phyloP scores from a whole-genome alignment of 768 basidiomycete genomes.

The Lactarius deliciosus region DNA sequence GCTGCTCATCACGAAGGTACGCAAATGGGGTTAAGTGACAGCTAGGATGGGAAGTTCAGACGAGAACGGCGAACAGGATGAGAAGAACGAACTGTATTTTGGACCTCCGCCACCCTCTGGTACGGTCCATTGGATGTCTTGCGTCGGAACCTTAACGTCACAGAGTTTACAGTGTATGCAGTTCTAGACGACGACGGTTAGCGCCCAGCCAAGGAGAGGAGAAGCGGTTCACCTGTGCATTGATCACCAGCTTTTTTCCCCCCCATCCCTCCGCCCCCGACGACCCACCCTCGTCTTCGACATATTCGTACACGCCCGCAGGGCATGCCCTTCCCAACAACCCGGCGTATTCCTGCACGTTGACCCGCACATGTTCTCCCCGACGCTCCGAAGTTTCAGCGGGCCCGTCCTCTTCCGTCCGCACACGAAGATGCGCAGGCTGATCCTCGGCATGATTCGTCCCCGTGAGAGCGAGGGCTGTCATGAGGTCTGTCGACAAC shows the following conservation, averaged over 20 bases:
- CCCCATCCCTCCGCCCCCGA: slow-evolving; percentile 59
- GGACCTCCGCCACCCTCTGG: slow-evolving; percentile 97
- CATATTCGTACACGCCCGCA: slow-evolving; percentile 96
- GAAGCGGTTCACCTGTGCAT: slow-evolving; percentile 72
- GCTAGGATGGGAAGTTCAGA: slow-evolving; percentile 20
- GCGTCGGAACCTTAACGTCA: slow-evolving; percentile 93
- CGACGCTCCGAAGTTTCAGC: slow-evolving; percentile 47
- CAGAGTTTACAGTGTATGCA: slow-evolving; percentile 95
- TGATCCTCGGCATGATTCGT: slow-evolving; percentile 99
- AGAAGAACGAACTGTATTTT: slow-evolving; percentile 71
- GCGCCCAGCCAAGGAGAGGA: slow-evolving; percentile 15
- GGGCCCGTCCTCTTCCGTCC: slow-evolving; percentile 34
- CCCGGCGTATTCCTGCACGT: slow-evolving; percentile 80
- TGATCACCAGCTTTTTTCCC: slow-evolving; percentile 91
- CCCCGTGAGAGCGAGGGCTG: slow-evolving; percentile 83
- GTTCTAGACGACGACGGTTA: slow-evolving; percentile 53
- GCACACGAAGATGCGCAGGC: slow-evolving; percentile 82
- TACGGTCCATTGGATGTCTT: slow-evolving; percentile 96
- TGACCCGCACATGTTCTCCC: slow-evolving; percentile 68
- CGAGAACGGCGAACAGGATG: neutral
- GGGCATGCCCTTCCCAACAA: slow-evolving; percentile 89
- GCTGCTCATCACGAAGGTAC: neutral
- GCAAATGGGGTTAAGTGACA: slow-evolving; percentile 13
- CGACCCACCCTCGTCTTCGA: slow-evolving; percentile 55
- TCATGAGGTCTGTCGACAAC: slow-evolving; percentile 90